Conservation (phyloP, 192 early-diverging fungal genomes). For the Coemansia biformis region DNA sequence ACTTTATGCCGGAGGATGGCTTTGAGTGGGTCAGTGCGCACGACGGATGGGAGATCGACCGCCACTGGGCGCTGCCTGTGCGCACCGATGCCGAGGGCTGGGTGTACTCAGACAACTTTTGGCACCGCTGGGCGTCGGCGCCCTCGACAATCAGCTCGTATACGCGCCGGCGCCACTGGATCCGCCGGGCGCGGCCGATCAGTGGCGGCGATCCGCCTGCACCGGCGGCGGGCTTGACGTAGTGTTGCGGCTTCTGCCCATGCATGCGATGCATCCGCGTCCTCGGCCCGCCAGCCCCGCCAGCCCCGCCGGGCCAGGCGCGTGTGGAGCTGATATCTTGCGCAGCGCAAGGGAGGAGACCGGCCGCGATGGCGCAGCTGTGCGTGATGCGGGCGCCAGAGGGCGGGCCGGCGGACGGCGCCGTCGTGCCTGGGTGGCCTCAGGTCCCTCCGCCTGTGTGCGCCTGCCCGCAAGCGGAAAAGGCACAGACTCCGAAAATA, state of each 20-base stretch:
- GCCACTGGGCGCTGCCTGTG: slow-evolving; percentile 44
- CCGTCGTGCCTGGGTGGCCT: too few species aligned
- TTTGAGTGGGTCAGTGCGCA: slow-evolving; percentile 55
- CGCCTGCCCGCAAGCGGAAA: too few species aligned
- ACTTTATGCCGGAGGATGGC: slow-evolving; percentile 53
- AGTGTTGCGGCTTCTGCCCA: too few species aligned
- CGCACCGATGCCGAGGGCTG: slow-evolving; percentile 57
- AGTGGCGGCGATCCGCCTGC: slow-evolving; percentile 1
- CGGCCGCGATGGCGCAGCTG: too few species aligned
- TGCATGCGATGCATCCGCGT: too few species aligned
- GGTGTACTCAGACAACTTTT: slow-evolving; percentile 66
- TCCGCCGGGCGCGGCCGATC: slow-evolving; percentile 41
- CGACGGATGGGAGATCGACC: slow-evolving; percentile 57
- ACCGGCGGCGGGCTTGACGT: background rate
- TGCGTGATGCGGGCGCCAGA: too few species aligned
- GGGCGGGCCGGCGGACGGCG: too few species aligned
- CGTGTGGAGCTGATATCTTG: too few species aligned
- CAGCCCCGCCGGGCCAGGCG: background rate
- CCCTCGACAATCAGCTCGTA: slow-evolving; percentile 49
- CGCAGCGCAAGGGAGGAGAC: too few species aligned
- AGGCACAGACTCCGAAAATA: too few species aligned
- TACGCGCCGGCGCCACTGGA: slow-evolving; percentile 64
- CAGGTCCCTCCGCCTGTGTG: too few species aligned
- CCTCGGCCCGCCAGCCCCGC: slow-evolving; percentile 3
- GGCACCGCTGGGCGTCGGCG: slow-evolving; percentile 49